Evolutionary conservation across 768 basidiomycete species (phyloP), one percentile per base, ranked within the genome.

Genomic region (Amanita muscaria): DNA sequence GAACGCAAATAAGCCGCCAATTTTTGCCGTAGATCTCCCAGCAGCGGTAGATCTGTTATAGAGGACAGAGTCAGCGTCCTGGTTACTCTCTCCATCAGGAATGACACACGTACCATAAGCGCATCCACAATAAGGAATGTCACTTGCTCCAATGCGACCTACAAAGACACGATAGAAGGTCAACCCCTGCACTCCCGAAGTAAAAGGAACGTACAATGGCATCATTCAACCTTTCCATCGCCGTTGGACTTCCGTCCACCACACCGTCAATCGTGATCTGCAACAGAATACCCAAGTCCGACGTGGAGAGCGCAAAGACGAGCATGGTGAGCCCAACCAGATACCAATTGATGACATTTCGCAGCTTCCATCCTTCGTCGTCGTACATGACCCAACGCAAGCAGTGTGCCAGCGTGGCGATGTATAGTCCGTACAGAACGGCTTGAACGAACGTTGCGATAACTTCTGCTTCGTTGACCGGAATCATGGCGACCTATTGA

Each of bases 401-500:
- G 34, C n/a, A 35, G 15, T 35, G 34, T 5, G 18, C 34, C 15
- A 19, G 14, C 14, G n/a, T 35, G 7, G 34, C 34, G 5, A 57
- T 23, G 27, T 55, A 61, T 15, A 56, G 49, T 3, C 59, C 59
- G 36, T 57, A 59, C 9, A 58, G 29, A 39, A 56, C 46, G 12
- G 53, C 35, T 29, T 59, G 58, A 21, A 61, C 39, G 8, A 54
- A 22, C 3, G 48, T 50, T 6, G 51, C 54, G 46, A 59, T 49
- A 5, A 59, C 48, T n/a, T 57, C 39, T 18, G 59, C 56, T 11
- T 57, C 59, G 31, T 57, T 51, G n/a, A 51, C 50, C 16, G 52
- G 49, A 27, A 44, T 34, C 4, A 45, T 33, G n/a, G n/a, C n/a
- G n/a, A n/a, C n/a, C n/a, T n/a, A n/a, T n/a, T n/a, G n/a, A n/a